Percentiles rank a stretch among this genome's conserved stretches.
These are phyloP conservation scores for Pulveroboletus sp. DNA, from an alignment of 768 basidiomycete species.

Conservation along the genomic window DNA sequence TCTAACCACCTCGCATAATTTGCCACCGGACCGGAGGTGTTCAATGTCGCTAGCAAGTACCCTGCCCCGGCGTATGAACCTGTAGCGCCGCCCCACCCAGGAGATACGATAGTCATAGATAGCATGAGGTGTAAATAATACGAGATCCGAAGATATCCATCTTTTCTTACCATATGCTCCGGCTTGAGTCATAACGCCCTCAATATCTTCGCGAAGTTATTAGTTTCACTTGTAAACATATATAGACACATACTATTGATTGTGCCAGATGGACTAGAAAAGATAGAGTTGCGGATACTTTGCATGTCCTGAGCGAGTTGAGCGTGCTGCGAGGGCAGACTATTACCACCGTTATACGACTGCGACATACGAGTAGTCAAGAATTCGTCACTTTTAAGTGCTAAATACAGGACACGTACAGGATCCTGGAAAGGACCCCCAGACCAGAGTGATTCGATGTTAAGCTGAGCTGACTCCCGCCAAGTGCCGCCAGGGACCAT, in stretches of 20 bases:
- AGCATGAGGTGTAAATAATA: background rate
- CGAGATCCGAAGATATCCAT: background rate
- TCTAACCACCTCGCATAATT: conserved; percentile 67
- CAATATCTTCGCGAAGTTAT: conserved; percentile 40
- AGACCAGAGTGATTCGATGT: conserved; percentile 74
- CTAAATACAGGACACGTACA: conserved; percentile 32
- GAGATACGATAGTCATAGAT: background rate
- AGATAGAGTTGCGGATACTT: conserved; percentile 51
- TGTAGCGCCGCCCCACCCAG: conserved; percentile 22
- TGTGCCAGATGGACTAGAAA: conserved; percentile 52
- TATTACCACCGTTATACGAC: conserved; percentile 73
- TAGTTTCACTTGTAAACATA: background rate
- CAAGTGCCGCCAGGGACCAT: conserved; percentile 60
- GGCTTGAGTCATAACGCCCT: conserved; percentile 45
- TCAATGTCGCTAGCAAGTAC: conserved; percentile 48
- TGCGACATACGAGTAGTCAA: background rate
- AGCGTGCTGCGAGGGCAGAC: conserved; percentile 39
- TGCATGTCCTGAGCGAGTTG: conserved; percentile 48
- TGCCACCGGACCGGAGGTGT: conserved; percentile 30
- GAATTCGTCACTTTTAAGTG: background rate
- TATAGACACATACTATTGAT: conserved; percentile 42
- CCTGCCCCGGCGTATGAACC: conserved; percentile 70
- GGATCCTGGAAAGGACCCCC: conserved; percentile 68
- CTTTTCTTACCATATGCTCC: conserved; percentile 55
- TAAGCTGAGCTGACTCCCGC: conserved; percentile 60